Evolutionary conservation across 768 basidiomycete genomes (phyloP).

Genomic region (Pleurotus sapidus): DNA sequence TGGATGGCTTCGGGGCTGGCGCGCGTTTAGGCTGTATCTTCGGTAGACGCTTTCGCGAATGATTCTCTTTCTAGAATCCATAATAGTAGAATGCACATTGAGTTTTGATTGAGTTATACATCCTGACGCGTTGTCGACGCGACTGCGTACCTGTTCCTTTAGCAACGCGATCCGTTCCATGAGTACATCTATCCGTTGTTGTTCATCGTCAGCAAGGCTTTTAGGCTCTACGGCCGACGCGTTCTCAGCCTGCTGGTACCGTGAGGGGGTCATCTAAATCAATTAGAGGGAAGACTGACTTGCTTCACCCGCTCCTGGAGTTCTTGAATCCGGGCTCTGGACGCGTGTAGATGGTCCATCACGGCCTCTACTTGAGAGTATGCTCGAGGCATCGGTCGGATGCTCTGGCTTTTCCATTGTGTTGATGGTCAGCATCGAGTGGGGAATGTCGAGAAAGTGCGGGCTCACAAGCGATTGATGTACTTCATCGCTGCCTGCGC

Average conservation of each 20-base stretch:
- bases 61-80: neutral
- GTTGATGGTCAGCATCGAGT: slow-evolving; percentile 6
- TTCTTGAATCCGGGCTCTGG: slow-evolving; percentile 35
- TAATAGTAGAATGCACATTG: neutral
- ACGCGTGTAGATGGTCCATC: slow-evolving; percentile 33
- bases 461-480: slow-evolving; percentile 71
- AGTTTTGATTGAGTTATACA: too few species aligned
- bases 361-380: slow-evolving; percentile 41
- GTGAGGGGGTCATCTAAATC: neutral
- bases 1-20: slow-evolving; percentile 17
- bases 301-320: slow-evolving; percentile 29
- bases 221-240: slow-evolving; percentile 26
- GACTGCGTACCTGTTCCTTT: slow-evolving; percentile 32
- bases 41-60: slow-evolving; percentile 3
- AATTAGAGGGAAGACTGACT: slow-evolving; percentile 15
- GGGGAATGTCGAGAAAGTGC: neutral
- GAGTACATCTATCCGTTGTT: slow-evolving; percentile 34
- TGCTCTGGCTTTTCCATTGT: slow-evolving; percentile 26
- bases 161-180: slow-evolving; percentile 36
- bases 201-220: slow-evolving; percentile 37
- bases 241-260: slow-evolving; percentile 10
- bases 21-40: slow-evolving; percentile 16
- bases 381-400: slow-evolving; percentile 52
- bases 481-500: slow-evolving; percentile 74
- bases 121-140: too few species aligned